Percentiles rank a stretch among this genome's conserved stretches.
These are phyloP conservation scores for Penicillium sp. DNA, from an alignment of 2,329 filamentous ascomycete species.

Conservation along the genomic window DNA sequence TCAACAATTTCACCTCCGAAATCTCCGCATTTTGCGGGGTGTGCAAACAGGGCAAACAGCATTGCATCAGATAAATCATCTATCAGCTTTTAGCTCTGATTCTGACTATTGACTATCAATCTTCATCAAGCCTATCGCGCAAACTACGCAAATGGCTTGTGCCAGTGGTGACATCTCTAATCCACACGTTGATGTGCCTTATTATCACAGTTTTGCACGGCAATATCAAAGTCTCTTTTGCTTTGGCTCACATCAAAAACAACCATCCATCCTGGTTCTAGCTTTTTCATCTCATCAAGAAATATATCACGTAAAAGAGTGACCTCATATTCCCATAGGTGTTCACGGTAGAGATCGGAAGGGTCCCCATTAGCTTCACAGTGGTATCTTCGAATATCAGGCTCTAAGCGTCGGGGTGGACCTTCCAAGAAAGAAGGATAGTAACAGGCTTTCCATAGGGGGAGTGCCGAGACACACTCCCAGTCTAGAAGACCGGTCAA, in stretches of 20 bases:
- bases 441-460: constrained; percentile 15
- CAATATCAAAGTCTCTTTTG: constrained; percentile 14
- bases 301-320: constrained; percentile 15
- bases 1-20: too few relatives aligned
- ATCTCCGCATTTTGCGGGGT: too few relatives aligned
- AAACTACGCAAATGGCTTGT: constrained; percentile 42
- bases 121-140: constrained; percentile 45
- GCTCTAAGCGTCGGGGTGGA: constrained; percentile 3
- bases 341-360: constrained; percentile 12
- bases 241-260: constrained; percentile 5
- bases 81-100: not conserved
- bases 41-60: too few relatives aligned
- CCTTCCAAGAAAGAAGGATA: constrained; percentile 9
- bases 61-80: too few relatives aligned
- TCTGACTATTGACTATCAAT: not conserved
- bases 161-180: constrained; percentile 33
- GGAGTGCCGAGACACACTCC: constrained; percentile 18
- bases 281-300: constrained; percentile 11
- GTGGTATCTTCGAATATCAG: constrained; percentile 5
- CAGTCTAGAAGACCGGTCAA: constrained; percentile 14
- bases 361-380: constrained; percentile 1
- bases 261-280: constrained; percentile 9
- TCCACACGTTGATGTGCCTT: constrained; percentile 8
- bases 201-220: constrained; percentile 7
- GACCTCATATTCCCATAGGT: constrained; percentile 12